These are phyloP conservation scores for Plasmopara halstedii DNA, from an alignment of 352 stramenopile genomes.

Conservation along the genomic window DNA sequence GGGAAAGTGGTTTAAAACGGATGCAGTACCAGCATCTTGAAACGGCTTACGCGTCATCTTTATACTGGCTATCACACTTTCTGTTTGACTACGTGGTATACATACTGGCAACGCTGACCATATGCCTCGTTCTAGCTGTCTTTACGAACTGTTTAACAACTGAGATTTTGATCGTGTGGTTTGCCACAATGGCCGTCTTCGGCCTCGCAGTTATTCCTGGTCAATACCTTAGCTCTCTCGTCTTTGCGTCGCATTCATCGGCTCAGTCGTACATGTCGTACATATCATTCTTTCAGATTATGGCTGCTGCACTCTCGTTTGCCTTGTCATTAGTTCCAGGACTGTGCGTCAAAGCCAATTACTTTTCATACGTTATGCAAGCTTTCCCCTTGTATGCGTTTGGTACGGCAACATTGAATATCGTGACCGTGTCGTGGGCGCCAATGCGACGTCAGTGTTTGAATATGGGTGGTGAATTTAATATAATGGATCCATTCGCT, in stretches of 20 bases:
- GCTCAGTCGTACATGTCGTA: slow-evolving; percentile 77
- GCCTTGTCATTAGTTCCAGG: slow-evolving; percentile 39
- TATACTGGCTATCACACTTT: slow-evolving; percentile 69
- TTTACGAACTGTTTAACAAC: slow-evolving; percentile 28
- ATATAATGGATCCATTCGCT: slow-evolving; percentile 15
- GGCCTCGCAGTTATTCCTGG: slow-evolving; percentile 55
- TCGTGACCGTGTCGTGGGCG: slow-evolving; percentile 42
- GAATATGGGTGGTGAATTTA: slow-evolving; percentile 1
- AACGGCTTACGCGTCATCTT: slow-evolving; percentile 29
- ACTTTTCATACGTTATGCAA: slow-evolving; percentile 37
- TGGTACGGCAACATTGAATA: slow-evolving; percentile 34
- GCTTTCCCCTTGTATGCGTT: slow-evolving; percentile 59
- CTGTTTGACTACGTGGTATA: slow-evolving; percentile 56
- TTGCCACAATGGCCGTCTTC: slow-evolving; percentile 29
- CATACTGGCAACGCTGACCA: slow-evolving; percentile 17
- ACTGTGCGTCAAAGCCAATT: slow-evolving; percentile 39
- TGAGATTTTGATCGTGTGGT: slow-evolving; percentile 33
- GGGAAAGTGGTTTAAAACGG: slow-evolving; percentile 60
- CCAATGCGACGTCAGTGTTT: slow-evolving; percentile 42
- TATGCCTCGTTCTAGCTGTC: slow-evolving; percentile 29
- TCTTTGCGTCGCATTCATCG: slow-evolving; percentile 69
- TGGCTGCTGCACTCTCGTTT: slow-evolving; percentile 42
- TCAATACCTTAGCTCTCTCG: slow-evolving; percentile 55
- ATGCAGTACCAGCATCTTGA: slow-evolving; percentile 67
- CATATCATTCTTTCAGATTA: slow-evolving; percentile 57